Conservation (phyloP, 345 rosid species). For the Zanthoxylum bungeanum region DNA sequence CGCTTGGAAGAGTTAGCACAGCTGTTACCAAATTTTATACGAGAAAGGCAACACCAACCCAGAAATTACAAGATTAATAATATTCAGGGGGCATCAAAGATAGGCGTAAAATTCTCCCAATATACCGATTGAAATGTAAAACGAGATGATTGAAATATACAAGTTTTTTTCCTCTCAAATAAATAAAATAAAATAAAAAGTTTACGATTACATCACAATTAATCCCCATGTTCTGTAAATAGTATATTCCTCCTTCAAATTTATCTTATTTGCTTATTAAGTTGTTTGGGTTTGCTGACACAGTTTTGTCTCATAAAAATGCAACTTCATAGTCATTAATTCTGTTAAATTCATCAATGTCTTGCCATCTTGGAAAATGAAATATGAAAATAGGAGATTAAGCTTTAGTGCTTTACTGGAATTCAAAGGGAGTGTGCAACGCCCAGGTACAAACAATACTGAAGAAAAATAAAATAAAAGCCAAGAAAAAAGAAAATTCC, state of each 20-base stretch:
- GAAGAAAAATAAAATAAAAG: conserved; percentile 5
- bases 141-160: too few species aligned
- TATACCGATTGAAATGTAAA: not conserved
- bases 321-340: too few species aligned
- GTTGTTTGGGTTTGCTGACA: too few species aligned
- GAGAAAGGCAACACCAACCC: not conserved
- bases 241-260: too few species aligned
- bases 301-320: too few species aligned
- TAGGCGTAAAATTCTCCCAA: not conserved
- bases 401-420: conserved; percentile 22
- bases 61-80: not conserved
- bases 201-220: too few species aligned
- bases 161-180: too few species aligned
- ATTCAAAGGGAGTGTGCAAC: conserved; percentile 10
- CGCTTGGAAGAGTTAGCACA: not conserved
- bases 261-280: not conserved
- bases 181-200: too few species aligned
- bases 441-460: conserved; percentile 7
- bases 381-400: too few species aligned
- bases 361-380: not conserved
- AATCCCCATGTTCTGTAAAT: too few species aligned
- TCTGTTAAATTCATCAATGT: too few species aligned
- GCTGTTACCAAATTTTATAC: too few species aligned
- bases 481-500: not conserved
- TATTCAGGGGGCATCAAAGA: not conserved